A percentile compares a stretch with the other conserved stretches of the same genome.
These are phyloP conservation scores for Phytophthora aleatoria DNA, from an alignment of 352 stramenopile species.

Conservation along the genomic window DNA sequence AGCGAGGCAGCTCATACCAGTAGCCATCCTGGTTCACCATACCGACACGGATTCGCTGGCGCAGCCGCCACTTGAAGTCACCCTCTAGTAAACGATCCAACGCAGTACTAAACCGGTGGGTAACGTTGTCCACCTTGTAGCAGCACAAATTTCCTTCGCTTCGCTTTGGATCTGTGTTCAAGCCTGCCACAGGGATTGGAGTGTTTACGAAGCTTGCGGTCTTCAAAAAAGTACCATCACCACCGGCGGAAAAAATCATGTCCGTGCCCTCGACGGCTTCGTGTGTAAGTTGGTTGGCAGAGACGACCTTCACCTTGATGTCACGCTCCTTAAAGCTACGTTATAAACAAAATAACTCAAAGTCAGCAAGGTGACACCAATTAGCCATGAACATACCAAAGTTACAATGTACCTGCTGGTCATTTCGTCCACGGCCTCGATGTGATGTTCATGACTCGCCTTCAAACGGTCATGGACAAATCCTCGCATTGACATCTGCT, in stretches of 20 bases:
- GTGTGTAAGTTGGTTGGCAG: constrained; percentile 82
- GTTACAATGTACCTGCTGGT: constrained; percentile 52
- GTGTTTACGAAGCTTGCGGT: constrained; percentile 88
- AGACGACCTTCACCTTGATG: constrained; percentile 74
- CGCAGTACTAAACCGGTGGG: constrained; percentile 70
- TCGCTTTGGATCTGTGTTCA: constrained; percentile 86
- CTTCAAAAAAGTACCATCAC: constrained; percentile 89
- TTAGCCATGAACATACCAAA: not conserved
- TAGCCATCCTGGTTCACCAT: constrained; percentile 91
- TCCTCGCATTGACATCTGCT: constrained; percentile 91
- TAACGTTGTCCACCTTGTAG: constrained; percentile 83
- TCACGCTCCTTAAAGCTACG: constrained; percentile 67
- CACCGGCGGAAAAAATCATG: constrained; percentile 88
- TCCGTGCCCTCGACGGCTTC: constrained; percentile 78
- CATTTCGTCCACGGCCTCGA: constrained; percentile 87
- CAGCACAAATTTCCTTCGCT: constrained; percentile 89
- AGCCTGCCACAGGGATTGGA: constrained; percentile 79
- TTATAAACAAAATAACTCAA: constrained; percentile 5
- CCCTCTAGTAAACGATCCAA: constrained; percentile 71
- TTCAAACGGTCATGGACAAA: constrained; percentile 89
- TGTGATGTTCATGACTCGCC: constrained; percentile 86
- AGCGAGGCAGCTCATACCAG: constrained; percentile 87
- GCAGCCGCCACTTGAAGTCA: constrained; percentile 81
- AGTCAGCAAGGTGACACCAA: constrained; percentile 9
- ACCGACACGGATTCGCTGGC: constrained; percentile 84